Base-by-base conservation (phyloP, 805 yeast genomes). In the Tetrapisispora namnaoensis region DNA sequence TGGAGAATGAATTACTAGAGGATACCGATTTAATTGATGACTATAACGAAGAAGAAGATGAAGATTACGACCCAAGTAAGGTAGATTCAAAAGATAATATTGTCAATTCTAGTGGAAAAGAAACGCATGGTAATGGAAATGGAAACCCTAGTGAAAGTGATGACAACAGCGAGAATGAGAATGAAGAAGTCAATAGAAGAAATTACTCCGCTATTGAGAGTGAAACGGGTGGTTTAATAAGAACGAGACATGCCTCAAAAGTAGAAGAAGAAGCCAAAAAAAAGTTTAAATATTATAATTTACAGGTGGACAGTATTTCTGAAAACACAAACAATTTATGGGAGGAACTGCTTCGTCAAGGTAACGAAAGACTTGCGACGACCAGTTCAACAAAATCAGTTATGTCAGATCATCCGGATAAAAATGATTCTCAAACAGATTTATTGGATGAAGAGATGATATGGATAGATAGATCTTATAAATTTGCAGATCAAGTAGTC, bases 401-500 rank as follows among this genome's bases (percentile, higher is more conserved):
- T 2, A 4, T 48, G 1, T 20, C 48, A 2, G 45, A 45, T 27
- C 46, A 48, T 32, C 39, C 51, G 5, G 52, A 55, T 20, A 22
- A 53, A 22, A 9, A 28, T 2, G 18, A 30, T 13, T 13, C 37
- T 7, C 11, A 53, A 57, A 48, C 44, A 2, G 40, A 44, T 2
- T 24, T 38, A 6, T 38, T 46, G 6, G 60, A 27, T 14, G 74
- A 71, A 17, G 80, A 81, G 45, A 75, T 75, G 60, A 76, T 91
- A 49, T 78, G 79, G 56, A 89, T 91, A 49, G 81, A 78, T 51
- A 74, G 93, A 53, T 78, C 82, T 2, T 91, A 86, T 62, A 84
- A 86, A 49, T 91, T 88, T 73, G 98, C 99, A 0, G 97, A 97
- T 6, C 85, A 85, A 57, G 71, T 80, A 2, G 73, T 84, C 1